phyloP scores from a whole-genome alignment of 139 green algal genomes.

The Axilococcus clingmanii region DNA sequence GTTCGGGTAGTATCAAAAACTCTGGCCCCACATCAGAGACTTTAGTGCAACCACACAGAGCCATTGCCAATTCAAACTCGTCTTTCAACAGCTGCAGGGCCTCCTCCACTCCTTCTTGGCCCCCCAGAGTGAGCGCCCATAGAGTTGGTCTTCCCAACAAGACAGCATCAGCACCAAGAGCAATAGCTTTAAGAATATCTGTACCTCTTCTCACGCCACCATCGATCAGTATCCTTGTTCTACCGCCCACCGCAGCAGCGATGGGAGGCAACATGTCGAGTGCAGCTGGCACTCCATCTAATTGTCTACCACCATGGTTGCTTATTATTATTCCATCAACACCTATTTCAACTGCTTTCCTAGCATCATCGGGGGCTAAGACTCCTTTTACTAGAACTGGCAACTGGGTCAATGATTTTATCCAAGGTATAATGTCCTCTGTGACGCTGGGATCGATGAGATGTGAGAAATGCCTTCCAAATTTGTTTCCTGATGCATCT shows the following conservation, averaged over 20 bases:
- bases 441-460: slow-evolving; percentile 46
- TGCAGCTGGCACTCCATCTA: slow-evolving; percentile 69
- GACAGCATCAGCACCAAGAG: slow-evolving; percentile 77
- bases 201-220: slow-evolving; percentile 82
- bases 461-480: slow-evolving; percentile 22
- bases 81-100: slow-evolving; percentile 40
- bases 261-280: slow-evolving; percentile 67
- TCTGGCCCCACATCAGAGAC: slow-evolving; percentile 38
- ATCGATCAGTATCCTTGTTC: slow-evolving; percentile 73
- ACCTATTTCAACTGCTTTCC: slow-evolving; percentile 47
- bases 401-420: slow-evolving; percentile 57
- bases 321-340: slow-evolving; percentile 80
- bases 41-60: slow-evolving; percentile 37
- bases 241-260: slow-evolving; percentile 44
- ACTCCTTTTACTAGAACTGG: slow-evolving; percentile 85
- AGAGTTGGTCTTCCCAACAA: slow-evolving; percentile 83
- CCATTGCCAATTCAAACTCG: slow-evolving; percentile 59
- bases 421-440: slow-evolving; percentile 70
- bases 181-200: slow-evolving; percentile 87
- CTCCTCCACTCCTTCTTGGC: slow-evolving; percentile 48
- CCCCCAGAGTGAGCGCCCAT: slow-evolving; percentile 75
- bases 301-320: slow-evolving; percentile 75
- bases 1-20: too few species aligned
- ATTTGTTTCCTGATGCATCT: slow-evolving; percentile 3
- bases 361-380: slow-evolving; percentile 61